Base-by-base conservation (phyloP, 1,284 basidiomycete genomes). In the Ustilago sp. region DNA sequence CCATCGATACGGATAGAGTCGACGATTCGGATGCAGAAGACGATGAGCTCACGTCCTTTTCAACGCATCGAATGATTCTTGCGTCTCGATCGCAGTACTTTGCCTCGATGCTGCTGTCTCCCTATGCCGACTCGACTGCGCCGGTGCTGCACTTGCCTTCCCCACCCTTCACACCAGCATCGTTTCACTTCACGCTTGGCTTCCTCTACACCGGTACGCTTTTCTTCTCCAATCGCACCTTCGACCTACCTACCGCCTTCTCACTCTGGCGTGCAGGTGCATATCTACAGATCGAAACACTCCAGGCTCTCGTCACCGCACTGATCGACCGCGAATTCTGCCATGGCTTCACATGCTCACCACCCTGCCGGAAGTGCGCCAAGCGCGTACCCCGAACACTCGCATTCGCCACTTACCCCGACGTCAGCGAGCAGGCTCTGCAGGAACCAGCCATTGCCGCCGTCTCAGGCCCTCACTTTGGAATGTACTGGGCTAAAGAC, bases 131-230 rank as follows among this genome's bases (percentile, higher is more conserved):
- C 43, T 50, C 79, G 0, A 53, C 31, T 31, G 47, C 77, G 13
- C 59, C 74, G 4, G 66, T 72, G 6, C 23, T 84, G 34, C 63
- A 59, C n/a, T 60, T 84, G 8, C 82, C 82, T 2, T 68, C 73
- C 34, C 95, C 95, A 0, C 95, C 95, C 0, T 98, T 98, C 87
- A 97, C 96, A 0, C 93, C 95, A 0, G 93, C 95, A 0, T 93
- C 94, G 0, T 88, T 97, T 3, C 94, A 98, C 86, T 98, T 98
- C 84, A 94, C 94, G 32, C 90, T 99, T 34, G 95, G 95, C 15
- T 95, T 92, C 87, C 90, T 95, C 59, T 98, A 98, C 84, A 94
- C 94, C 12, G 96, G 96, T 50, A 95, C 94, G 7, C 91, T 99
- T 57, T 89, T 92, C 53, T 97, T 98, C 85, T 95, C 94, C 4